Base-by-base conservation (phyloP, 2,329 filamentous ascomycete species). In the Hymenoscyphus fructigenus region DNA sequence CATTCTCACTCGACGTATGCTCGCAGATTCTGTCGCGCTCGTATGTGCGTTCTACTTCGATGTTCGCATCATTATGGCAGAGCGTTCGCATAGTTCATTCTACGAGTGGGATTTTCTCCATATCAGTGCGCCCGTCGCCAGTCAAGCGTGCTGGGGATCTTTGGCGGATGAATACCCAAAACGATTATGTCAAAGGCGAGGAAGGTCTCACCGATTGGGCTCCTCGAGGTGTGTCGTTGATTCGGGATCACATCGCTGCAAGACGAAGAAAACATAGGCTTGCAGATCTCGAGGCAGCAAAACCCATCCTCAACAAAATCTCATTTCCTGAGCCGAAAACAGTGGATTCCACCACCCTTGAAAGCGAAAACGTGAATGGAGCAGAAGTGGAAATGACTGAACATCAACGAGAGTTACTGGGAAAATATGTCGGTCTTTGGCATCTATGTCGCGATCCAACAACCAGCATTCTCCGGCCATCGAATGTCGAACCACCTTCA, bases 181-280 rank as follows among this genome's bases (percentile, higher is more conserved):
- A 96, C 73, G 92, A 96, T 76, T 98, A 97, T 75, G 91, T 99
- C 72, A 97, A 97, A 77, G 95, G 95, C 63, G 93, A 99, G 78
- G 95, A 99, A 77, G 84, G 89, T 59, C 82, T 99, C 47, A 88
- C 83, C 2, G 88, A 88, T 64, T 99, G 95, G 95, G 88, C 89
- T 7, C 94, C 95, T 1, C 86, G 95, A 53, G 93, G 95, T 41
- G 91, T 98, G 2, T 96, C 92, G 0, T 80, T 99, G 0, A 89
- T 99, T n/a, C 87, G 88, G 65, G 95, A 99, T 77, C 97, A 90
- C 73, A 89, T 97, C 62, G 79, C 83, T 12, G 85, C 90, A 5
- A 88, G 88, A 66, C 92, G 91, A 78, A 89, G 91, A 74, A 88
- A 88, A 71, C 83, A 85, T 65, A 88, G 93, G 17, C 83, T 91